Base-by-base conservation (phyloP, 495 filamentous ascomycete genomes). In the Penicillium ochrochloron region DNA sequence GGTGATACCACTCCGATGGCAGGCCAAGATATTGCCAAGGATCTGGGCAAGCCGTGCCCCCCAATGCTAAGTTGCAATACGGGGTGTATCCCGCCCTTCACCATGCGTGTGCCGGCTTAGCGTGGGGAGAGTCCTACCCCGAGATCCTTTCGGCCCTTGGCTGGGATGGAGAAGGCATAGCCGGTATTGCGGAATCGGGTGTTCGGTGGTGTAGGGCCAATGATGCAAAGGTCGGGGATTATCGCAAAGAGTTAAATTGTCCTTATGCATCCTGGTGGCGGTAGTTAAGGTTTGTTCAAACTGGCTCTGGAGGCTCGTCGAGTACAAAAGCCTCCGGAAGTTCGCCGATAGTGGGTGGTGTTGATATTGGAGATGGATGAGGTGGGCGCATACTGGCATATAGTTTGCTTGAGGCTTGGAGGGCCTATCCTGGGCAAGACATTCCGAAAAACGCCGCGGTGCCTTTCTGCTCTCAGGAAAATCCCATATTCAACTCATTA, bases 1-100 rank as follows among this genome's bases (percentile, higher is more conserved):
- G 54, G 46, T 25, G 11, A 63, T 62, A 3, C 57, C 59, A 63
- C 59, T 61, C 56, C 41, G 59, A 35, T 58, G 34, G 61, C 44
- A 35, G 29, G 65, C 68, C 68, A 70, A 68, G 68, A 57, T 59
- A 25, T 27, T 34, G 68, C 68, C 68, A 70, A 70, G 68, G 57
- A 31, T 61, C 59, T 63, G 37, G 50, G 50, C 57, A 41, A 39
- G 54, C 62, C 52, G 35, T 68, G 57, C 61, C 44, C 59, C 58
- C 65, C 68, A 67, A 65, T 68, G 34, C 54, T 6, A 46, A 52
- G 23, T 17, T 42, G 42, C 56, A 6, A 63, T 63, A 60, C 31
- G 52, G 59, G 23, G 27, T n/a, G 60, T 33, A 57, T 63, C 59
- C 65, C 60, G 59, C 46, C 58, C 33, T n/a, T 21, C 34, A 44